These are phyloP conservation scores for Botrytis squamosa DNA, from an alignment of 2,329 filamentous ascomycete species.

Conservation along the genomic window DNA sequence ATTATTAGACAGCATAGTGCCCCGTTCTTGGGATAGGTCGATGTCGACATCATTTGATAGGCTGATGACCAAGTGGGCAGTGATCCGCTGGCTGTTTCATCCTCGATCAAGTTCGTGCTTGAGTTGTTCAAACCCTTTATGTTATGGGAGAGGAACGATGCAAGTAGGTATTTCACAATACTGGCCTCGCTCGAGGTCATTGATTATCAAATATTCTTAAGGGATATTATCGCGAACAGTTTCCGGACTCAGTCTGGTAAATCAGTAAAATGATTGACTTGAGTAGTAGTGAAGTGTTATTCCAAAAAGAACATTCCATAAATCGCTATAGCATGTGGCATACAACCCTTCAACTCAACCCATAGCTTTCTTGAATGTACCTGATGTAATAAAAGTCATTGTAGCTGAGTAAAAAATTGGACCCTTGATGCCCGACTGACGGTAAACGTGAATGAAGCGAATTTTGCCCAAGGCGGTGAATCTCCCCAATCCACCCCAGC, in stretches of 20 bases:
- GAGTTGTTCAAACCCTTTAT: too few relatives aligned
- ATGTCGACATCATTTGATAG: not conserved
- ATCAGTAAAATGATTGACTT: not conserved
- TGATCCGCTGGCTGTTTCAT: too few relatives aligned
- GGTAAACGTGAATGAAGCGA: not conserved
- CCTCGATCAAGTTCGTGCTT: too few relatives aligned
- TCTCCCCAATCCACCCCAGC: not conserved
- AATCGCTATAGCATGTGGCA: not conserved
- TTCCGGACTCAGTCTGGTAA: not conserved
- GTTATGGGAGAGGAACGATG: too few relatives aligned
- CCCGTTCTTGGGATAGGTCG: not conserved
- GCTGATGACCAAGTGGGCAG: not conserved
- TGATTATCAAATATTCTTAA: too few relatives aligned
- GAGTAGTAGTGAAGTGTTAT: not conserved
- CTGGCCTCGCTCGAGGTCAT: too few relatives aligned
- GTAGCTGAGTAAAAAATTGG: not conserved
- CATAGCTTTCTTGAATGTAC: not conserved
- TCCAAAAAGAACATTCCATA: not conserved
- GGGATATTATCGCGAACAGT: too few relatives aligned
- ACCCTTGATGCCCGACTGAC: not conserved
- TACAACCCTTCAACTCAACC: not conserved
- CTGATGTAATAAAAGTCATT: not conserved
- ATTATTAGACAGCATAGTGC: not conserved
- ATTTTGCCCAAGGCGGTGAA: constrained; percentile 7
- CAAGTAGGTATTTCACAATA: too few relatives aligned